Conservation (phyloP, 768 basidiomycete genomes). For the Russula emetica region DNA sequence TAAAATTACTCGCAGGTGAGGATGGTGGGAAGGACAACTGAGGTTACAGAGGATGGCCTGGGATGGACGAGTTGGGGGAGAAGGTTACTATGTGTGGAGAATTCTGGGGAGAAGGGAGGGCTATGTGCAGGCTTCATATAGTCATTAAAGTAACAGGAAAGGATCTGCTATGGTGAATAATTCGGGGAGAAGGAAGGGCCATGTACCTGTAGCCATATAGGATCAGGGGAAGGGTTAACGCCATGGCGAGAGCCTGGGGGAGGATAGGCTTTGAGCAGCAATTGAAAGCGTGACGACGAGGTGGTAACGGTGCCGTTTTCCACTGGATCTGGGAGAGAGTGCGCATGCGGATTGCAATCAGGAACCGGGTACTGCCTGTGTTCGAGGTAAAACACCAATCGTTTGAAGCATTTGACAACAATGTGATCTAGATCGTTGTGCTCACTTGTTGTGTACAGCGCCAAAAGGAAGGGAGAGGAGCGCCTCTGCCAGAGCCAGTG, state of each 20-base stretch:
- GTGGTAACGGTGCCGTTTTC: background rate
- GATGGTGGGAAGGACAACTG: no score
- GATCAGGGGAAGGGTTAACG: slow-evolving; percentile 1
- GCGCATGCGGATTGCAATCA: background rate
- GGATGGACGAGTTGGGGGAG: background rate
- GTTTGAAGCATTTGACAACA: background rate
- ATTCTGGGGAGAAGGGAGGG: no score
- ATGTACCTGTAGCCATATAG: slow-evolving; percentile 12
- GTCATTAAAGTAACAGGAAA: no score
- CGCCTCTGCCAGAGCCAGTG: no score
- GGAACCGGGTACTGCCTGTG: background rate
- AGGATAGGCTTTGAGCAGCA: background rate
- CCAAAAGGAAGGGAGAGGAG: background rate
- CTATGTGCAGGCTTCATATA: no score
- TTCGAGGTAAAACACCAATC: slow-evolving; percentile 1
- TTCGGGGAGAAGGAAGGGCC: slow-evolving; percentile 11
- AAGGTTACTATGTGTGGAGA: slow-evolving; percentile 9
- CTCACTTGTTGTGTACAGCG: background rate
- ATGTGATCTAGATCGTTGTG: background rate
- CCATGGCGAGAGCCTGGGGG: background rate
- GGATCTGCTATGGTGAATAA: background rate
- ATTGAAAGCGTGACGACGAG: slow-evolving; percentile 9
- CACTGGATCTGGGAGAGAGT: no score
- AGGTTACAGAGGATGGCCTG: no score
- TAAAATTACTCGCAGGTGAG: no score